These are phyloP conservation scores for Zoysia pacifica DNA, from an alignment of 176 grass and related monocot species.

Conservation along the genomic window DNA sequence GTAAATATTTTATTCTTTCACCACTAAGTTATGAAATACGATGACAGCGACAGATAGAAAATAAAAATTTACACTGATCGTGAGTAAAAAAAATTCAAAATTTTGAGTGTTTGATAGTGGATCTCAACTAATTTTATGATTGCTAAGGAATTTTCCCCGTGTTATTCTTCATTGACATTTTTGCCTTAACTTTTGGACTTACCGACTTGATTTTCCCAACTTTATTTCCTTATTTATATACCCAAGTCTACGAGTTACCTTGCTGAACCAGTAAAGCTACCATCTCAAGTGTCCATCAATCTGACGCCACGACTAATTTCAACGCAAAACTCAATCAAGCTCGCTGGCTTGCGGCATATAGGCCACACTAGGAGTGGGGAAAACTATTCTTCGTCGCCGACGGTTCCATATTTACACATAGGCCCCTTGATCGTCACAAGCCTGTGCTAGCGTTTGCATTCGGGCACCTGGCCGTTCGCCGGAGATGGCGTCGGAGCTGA, in stretches of 20 bases:
- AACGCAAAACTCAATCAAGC: not conserved
- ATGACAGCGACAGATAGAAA: too few species aligned
- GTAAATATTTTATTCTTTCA: too few species aligned
- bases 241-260: not conserved
- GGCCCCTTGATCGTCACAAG: not conserved
- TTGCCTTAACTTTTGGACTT: too few species aligned
- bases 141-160: too few species aligned
- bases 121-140: too few species aligned
- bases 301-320: not conserved
- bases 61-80: too few species aligned
- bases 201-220: too few species aligned
- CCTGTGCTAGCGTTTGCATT: constrained; percentile 14
- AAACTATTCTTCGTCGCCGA: not conserved
- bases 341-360: not conserved
- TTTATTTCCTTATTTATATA: too few species aligned
- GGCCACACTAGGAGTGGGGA: not conserved
- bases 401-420: not conserved
- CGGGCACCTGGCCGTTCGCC: constrained; percentile 19
- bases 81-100: too few species aligned
- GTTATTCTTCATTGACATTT: too few species aligned
- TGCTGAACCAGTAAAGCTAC: not conserved
- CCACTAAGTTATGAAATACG: too few species aligned
- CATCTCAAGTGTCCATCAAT: not conserved
- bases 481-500: constrained; percentile 77
- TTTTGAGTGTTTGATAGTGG: too few species aligned